Percentiles rank a stretch among this genome's conserved stretches.
Evolutionary conservation across 192 early-diverging fungal genomes (phyloP).

Genomic region (Coemansia sp.): DNA sequence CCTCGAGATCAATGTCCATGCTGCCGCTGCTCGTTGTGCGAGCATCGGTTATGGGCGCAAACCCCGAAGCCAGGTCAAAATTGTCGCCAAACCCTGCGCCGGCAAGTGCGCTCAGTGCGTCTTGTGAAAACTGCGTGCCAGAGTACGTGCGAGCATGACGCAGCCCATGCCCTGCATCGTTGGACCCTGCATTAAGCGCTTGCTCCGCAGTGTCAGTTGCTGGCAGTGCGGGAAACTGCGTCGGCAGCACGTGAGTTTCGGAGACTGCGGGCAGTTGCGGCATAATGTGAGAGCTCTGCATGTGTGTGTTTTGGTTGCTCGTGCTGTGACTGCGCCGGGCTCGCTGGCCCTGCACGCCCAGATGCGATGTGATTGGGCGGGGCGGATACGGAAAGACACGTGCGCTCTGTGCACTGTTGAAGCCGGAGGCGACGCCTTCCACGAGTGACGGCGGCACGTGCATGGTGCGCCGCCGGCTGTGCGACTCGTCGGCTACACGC

Average conservation of each 20-base stretch:
- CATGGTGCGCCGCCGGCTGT: constrained; percentile 41
- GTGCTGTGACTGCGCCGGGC: constrained; percentile 34
- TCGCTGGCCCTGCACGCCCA: neutral
- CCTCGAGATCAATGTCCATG: constrained; percentile 34
- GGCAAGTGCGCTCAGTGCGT: constrained; percentile 20
- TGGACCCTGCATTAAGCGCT: neutral
- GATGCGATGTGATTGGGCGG: neutral
- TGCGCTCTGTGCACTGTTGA: neutral
- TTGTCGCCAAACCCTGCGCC: neutral
- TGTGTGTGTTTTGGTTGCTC: constrained; percentile 18
- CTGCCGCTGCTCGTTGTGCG: neutral
- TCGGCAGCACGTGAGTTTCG: constrained; percentile 8
- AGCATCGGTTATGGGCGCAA: neutral
- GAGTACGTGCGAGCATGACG: constrained; percentile 34
- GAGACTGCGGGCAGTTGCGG: constrained; percentile 21
- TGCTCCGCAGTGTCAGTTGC: neutral
- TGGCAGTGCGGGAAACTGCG: constrained; percentile 5
- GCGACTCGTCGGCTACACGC: neutral
- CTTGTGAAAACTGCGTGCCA: constrained; percentile 35
- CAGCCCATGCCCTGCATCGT: neutral
- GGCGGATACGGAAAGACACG: constrained; percentile 4
- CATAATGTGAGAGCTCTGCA: neutral
- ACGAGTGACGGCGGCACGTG: constrained; percentile 48
- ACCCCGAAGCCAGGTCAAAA: constrained; percentile 4
- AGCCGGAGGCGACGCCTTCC: constrained; percentile 35